Percentiles rank a stretch among this genome's conserved stretches.
Evolutionary conservation across 164 flowering plant genomes (phyloP).

Genomic region (Aristolochia fimbriata): DNA sequence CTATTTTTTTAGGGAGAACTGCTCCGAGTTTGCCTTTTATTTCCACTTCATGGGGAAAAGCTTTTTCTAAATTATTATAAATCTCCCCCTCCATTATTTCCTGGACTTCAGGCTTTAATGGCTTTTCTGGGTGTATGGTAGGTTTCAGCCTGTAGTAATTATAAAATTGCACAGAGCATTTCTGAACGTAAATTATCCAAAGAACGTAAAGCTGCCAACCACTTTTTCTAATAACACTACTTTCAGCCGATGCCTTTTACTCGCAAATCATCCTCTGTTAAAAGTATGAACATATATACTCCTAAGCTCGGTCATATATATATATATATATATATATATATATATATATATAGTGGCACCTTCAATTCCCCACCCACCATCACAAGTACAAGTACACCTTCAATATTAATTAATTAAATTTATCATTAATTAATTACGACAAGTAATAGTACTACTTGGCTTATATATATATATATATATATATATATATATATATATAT

Average conservation of each 20-base stretch:
- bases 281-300: background rate
- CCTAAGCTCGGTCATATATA: background rate
- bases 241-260: slow-evolving; percentile 4
- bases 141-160: background rate
- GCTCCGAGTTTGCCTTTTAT: slow-evolving; percentile 3
- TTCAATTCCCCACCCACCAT: no score
- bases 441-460: no score
- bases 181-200: background rate
- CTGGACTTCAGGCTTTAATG: background rate
- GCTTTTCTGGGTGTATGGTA: background rate
- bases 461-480: no score
- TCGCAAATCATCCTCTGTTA: background rate
- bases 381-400: no score
- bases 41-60: slow-evolving; percentile 5
- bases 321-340: no score
- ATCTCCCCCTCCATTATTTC: slow-evolving; percentile 1
- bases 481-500: no score
- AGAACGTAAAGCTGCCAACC: slow-evolving; percentile 7
- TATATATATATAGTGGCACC: no score
- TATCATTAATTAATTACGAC: no score
- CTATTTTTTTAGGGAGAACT: background rate
- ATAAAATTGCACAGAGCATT: background rate
- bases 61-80: slow-evolving; percentile 2
- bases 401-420: no score
- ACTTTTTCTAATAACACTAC: slow-evolving; percentile 1